phyloP scores from a whole-genome alignment of 805 yeast genomes.

The Yamadazyma scolyti region DNA sequence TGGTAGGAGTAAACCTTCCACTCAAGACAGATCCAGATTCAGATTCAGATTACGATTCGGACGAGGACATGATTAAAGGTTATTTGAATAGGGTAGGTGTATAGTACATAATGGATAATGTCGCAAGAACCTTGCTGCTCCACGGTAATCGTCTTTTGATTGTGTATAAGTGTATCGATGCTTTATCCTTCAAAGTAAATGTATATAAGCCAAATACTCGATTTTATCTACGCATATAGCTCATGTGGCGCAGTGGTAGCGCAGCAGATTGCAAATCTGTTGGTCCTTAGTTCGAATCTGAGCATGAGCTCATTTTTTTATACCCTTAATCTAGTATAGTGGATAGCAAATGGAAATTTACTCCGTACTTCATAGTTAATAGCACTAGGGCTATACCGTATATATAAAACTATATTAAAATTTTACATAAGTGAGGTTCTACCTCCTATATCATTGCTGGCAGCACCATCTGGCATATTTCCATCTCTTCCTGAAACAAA shows the following conservation, averaged over 20 bases:
- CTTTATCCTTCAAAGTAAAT: too few relatives aligned
- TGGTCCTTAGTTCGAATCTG: conserved; percentile 98
- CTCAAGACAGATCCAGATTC: conserved; percentile 4
- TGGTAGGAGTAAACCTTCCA: conserved; percentile 1
- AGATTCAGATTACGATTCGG: conserved; percentile 21
- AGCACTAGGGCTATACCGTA: too few relatives aligned
- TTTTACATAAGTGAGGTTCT: conserved; percentile 73
- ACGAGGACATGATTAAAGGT: conserved; percentile 15
- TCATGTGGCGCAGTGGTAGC: conserved; percentile 96
- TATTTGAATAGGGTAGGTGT: too few relatives aligned
- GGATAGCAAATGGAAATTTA: too few relatives aligned
- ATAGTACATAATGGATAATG: too few relatives aligned
- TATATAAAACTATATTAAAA: neutral
- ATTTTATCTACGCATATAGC: too few relatives aligned
- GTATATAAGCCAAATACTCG: too few relatives aligned
- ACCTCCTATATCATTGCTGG: conserved; percentile 80
- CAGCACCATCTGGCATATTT: conserved; percentile 80
- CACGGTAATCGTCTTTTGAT: too few relatives aligned
- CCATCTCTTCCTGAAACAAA: conserved; percentile 81
- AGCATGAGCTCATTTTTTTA: conserved; percentile 69
- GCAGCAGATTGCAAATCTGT: conserved; percentile 99
- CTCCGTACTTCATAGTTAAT: too few relatives aligned
- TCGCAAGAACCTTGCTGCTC: too few relatives aligned
- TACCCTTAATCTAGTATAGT: too few relatives aligned
- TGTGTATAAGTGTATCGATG: too few relatives aligned